Evolutionary conservation across 768 basidiomycete species (phyloP).

Genomic region (Lactarius psammicola): DNA sequence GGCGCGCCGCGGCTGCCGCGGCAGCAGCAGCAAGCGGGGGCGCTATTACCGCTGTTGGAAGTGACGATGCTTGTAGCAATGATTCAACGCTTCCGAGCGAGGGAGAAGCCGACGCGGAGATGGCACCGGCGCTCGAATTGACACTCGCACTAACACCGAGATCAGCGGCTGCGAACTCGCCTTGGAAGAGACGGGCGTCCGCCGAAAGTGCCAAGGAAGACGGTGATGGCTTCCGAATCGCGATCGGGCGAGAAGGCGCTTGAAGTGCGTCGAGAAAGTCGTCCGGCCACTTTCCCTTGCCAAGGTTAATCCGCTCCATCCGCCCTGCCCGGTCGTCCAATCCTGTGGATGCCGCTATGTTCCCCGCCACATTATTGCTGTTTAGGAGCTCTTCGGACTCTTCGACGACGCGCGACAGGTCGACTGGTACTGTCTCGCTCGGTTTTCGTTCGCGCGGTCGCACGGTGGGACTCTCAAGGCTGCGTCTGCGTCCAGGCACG

Average conservation of each 20-base stretch:
- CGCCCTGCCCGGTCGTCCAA: slow-evolving; percentile 38
- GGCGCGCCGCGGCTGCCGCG: slow-evolving; percentile 40
- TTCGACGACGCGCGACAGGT: slow-evolving; percentile 67
- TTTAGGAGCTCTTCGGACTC: slow-evolving; percentile 52
- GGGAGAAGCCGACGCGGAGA: not conserved
- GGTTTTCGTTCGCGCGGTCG: slow-evolving; percentile 53
- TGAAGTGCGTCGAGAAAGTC: slow-evolving; percentile 68
- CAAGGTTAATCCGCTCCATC: slow-evolving; percentile 51
- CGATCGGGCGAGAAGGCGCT: slow-evolving; percentile 26
- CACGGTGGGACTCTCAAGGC: slow-evolving; percentile 30
- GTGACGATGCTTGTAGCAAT: slow-evolving; percentile 37
- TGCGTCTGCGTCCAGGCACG: slow-evolving; percentile 18
- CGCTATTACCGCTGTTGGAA: not conserved
- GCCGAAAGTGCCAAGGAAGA: slow-evolving; percentile 1
- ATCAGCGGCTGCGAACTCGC: not conserved
- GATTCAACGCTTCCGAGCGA: slow-evolving; percentile 41
- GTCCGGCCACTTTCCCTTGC: slow-evolving; percentile 82
- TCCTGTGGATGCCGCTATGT: slow-evolving; percentile 24
- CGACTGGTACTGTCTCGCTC: slow-evolving; percentile 60
- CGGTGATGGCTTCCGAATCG: slow-evolving; percentile 17
- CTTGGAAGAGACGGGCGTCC: not conserved
- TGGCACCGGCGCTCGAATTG: not conserved
- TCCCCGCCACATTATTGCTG: slow-evolving; percentile 25
- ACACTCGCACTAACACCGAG: not conserved
- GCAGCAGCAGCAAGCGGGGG: not conserved